Percentiles rank a stretch among this genome's conserved stretches.
phyloP scores from a whole-genome alignment of 1,139 yeast genomes.

The Debaryomycetaceae sp. region DNA sequence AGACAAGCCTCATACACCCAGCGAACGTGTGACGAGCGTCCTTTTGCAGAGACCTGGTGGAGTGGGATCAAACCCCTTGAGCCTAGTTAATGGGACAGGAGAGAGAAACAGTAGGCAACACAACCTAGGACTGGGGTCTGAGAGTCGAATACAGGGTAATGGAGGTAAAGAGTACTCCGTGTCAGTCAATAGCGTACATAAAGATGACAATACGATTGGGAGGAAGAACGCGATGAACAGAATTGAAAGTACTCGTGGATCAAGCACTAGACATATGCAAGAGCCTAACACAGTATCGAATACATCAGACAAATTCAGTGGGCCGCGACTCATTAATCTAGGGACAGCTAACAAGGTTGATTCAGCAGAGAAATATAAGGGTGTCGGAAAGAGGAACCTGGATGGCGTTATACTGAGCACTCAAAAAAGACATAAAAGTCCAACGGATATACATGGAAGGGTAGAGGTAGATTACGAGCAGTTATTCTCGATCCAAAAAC shows the following conservation, averaged over 20 bases:
- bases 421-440: slow-evolving; percentile 2
- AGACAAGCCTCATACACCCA: slow-evolving; percentile 9
- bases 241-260: background rate
- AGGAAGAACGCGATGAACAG: background rate
- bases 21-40: background rate
- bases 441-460: background rate
- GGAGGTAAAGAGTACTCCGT: background rate
- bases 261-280: background rate
- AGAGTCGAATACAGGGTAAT: background rate
- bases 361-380: background rate
- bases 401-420: slow-evolving; percentile 1
- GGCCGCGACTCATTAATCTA: background rate
- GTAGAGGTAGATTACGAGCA: background rate
- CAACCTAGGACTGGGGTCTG: background rate
- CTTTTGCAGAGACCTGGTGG: background rate
- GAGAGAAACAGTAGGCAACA: background rate
- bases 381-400: background rate
- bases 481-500: slow-evolving; percentile 1
- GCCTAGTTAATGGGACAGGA: background rate
- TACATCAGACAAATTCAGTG: background rate
- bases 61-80: slow-evolving; percentile 2
- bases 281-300: background rate
- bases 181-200: background rate
- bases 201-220: background rate
- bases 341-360: background rate